Evolutionary conservation across 23 red algal species (phyloP).

Genomic region (Pyropia yezoensis): DNA sequence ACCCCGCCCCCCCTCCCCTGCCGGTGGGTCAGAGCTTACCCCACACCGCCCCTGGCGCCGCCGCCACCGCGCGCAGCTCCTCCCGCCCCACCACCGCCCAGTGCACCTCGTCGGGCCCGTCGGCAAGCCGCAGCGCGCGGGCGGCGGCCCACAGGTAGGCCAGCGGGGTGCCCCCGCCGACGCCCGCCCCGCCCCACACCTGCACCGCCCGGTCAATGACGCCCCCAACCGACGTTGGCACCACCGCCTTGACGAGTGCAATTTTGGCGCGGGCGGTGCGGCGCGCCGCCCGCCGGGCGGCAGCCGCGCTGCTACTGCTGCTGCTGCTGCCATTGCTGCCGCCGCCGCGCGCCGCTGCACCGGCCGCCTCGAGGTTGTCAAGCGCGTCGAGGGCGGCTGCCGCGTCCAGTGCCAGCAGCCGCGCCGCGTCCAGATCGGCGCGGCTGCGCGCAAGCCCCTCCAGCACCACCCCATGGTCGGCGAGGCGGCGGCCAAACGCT

Average conservation of each 20-base stretch:
- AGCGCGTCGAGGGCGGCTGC: conserved; percentile 20
- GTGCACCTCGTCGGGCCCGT: conserved; percentile 89
- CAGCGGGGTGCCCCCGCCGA: conserved; percentile 66
- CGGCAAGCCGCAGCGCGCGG: conserved; percentile 66
- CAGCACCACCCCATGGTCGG: conserved; percentile 40
- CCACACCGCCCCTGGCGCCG: no score
- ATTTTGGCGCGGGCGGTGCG: conserved; percentile 15
- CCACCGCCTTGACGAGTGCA: conserved; percentile 47
- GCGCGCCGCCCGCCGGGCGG: conserved; percentile 5
- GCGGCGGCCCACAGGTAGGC: conserved; percentile 37
- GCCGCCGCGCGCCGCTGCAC: conserved; percentile 8
- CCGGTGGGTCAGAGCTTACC: no score
- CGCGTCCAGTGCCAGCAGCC: conserved; percentile 10
- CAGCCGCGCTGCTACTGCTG: neutral
- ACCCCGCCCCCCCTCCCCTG: no score
- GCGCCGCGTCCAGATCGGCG: conserved; percentile 45
- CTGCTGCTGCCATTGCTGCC: no score
- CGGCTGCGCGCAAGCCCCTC: conserved; percentile 41
- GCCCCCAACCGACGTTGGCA: conserved; percentile 28
- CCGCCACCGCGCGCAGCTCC: conserved; percentile 1
- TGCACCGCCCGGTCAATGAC: conserved; percentile 77
- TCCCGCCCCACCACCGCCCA: conserved; percentile 1
- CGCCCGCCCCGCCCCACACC: conserved; percentile 62
- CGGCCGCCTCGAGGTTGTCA: conserved; percentile 5
- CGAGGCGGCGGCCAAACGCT: conserved; percentile 37